Evolutionary conservation across 768 basidiomycete genomes (phyloP).

Genomic region (Boletus pseudopeckii): DNA sequence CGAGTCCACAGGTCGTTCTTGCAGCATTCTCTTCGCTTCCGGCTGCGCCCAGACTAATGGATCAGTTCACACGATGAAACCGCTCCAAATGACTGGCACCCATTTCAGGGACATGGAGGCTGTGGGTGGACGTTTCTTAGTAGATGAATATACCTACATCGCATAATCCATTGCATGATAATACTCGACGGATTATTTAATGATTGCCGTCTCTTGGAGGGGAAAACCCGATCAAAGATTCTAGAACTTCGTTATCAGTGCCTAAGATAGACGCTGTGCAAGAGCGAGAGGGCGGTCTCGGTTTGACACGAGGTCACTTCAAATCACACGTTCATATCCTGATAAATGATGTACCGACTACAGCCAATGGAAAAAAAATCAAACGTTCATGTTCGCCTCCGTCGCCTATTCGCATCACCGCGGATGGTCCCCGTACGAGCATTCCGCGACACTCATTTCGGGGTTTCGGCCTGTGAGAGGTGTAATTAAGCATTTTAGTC

Average conservation of each 20-base stretch:
- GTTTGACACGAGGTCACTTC: background rate
- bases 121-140: conserved; percentile 13
- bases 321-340: conserved; percentile 18
- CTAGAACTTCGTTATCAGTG: background rate
- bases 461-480: conserved; percentile 1
- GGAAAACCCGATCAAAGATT: no score
- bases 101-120: conserved; percentile 2
- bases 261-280: conserved; percentile 8
- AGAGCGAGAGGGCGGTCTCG: background rate
- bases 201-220: conserved; percentile 20
- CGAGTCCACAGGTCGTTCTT: conserved; percentile 5
- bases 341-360: background rate
- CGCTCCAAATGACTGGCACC: conserved; percentile 6
- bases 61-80: conserved; percentile 22
- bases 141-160: conserved; percentile 26
- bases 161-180: conserved; percentile 27
- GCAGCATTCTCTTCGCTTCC: conserved; percentile 22
- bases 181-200: conserved; percentile 14
- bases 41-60: conserved; percentile 12
- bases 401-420: conserved; percentile 11
- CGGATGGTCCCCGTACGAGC: conserved; percentile 12
- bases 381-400: no score
- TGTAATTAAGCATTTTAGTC: conserved; percentile 3
- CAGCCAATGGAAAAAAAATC: background rate
- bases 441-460: conserved; percentile 25